Base-by-base conservation (phyloP, 345 rosid genomes). In the Lagerstroemia speciosa region DNA sequence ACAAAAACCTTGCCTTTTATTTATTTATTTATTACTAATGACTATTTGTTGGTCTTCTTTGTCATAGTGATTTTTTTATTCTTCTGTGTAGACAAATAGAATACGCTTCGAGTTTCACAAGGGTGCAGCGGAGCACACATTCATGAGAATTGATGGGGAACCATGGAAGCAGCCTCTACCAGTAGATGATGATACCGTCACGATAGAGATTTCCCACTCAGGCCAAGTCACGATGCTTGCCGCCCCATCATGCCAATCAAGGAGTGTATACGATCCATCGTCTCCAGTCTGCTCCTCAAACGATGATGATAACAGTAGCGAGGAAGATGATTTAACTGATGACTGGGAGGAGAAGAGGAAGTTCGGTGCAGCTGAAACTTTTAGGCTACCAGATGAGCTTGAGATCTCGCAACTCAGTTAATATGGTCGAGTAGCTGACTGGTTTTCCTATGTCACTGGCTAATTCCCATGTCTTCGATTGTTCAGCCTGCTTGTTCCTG, bases 141-240 rank as follows among this genome's bases (percentile, higher is more conserved):
- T 77, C 80, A 88, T 86, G 91, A 86, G 93, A 38, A 81, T 88
- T 20, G 93, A 88, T 66, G 93, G 93, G 60, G 90, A 88, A 69
- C 91, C 93, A 15, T 86, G 93, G 93, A 86, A 86, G 78, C 93
- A 88, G 68, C 93, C 91, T 11, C 83, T 86, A 26, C 93, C 91
- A 16, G 69, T 64, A 5, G 86, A 81, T 31, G 89, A 86, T 5
- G 87, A 88, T 75, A 79, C 80, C 3, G 87, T 86, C 0, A 83
- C 82, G 0, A 77, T 88, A 37, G 93, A 88, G 74, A 84, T 88
- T 26, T 84, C 93, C 48, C 81, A 81, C 71, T 78, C 78, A 27
- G 77, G 84, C 52, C 90, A 86, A 80, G 89, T 84, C 36, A 82
- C 72, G 70, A 83, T 84, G 90, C 90, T 88, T 29, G 93, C 90